phyloP scores from a whole-genome alignment of 2,329 filamentous ascomycete genomes.

The Talaromyces sp. region DNA sequence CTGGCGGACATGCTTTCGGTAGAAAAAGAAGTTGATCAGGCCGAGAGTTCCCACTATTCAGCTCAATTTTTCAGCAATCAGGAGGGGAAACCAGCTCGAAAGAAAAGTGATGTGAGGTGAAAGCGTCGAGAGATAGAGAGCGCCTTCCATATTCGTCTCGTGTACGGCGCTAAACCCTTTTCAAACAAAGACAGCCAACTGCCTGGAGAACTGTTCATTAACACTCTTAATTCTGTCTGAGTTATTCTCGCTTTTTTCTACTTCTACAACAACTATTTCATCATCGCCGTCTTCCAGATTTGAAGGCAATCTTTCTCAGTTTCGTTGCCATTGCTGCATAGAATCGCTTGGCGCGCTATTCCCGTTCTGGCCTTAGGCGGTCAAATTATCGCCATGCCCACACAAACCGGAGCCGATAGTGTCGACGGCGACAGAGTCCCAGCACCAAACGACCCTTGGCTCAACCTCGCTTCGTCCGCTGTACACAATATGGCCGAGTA shows the following conservation, averaged over 20 bases:
- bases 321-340: background rate
- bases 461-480: slow-evolving; percentile 16
- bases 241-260: background rate
- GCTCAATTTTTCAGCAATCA: background rate
- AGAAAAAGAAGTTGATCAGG: background rate
- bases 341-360: slow-evolving; percentile 22
- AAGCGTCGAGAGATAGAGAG: background rate
- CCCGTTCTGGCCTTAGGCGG: slow-evolving; percentile 17
- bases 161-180: background rate
- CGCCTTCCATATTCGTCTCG: background rate
- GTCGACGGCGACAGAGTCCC: slow-evolving; percentile 10
- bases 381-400: slow-evolving; percentile 25
- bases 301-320: background rate
- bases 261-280: background rate
- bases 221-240: background rate
- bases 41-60: background rate
- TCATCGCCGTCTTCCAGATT: background rate
- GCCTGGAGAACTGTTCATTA: background rate
- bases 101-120: background rate
- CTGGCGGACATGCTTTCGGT: background rate
- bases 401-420: slow-evolving; percentile 21
- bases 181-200: background rate
- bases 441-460: slow-evolving; percentile 10
- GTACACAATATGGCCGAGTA: slow-evolving; percentile 29
- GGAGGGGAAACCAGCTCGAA: background rate